Base-by-base conservation (phyloP, 352 stramenopile species). In the Pythium coloratum region DNA sequence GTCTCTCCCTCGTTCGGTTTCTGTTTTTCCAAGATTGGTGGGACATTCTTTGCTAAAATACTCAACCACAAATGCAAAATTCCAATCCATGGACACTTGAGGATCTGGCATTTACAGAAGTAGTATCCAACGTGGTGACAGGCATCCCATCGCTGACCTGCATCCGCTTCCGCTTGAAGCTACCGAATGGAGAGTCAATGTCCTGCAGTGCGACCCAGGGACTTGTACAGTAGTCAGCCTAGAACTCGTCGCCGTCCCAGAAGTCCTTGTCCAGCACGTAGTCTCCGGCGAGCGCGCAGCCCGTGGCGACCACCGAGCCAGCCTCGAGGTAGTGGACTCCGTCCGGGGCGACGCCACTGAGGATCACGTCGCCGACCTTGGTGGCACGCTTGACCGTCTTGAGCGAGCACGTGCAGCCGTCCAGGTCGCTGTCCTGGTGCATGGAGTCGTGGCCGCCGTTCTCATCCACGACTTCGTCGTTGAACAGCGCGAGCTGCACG, bases 181-280 rank as follows among this genome's bases (percentile, higher is more conserved):
- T 16, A 16, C 36, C 6, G 36, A 44, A 16, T 44, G 36, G 36
- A 24, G 20, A 24, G 20, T 24, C 20, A 24, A 24, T 24, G 20
- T 24, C 20, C 33, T 38, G 33, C 6, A 2, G 6, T 38, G 10
- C 33, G 33, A 38, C 6, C 33, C 33, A 38, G 6, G 10, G 56
- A 62, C 1, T 10, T 24, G 36, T 7, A 7, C 14, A 55, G 5
- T 9, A 24, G 26, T 56, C 0, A 24, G 20, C 20, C 57, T 83
- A 88, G 50, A 88, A 73, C 54, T 88, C 80, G 50, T 88, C 80
- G 40, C 81, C 81, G 55, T 91, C 83, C 79, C 79, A 89, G 57
- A 79, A 79, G 57, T 91, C 82, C 75, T 91, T 92, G 32, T 91
- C 80, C 67, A 92, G 64, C 46, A 92, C 84, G 69, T 92, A 92